phyloP scores from a whole-genome alignment of 192 early-diverging fungal species.

The Ambispora gerdemannii region DNA sequence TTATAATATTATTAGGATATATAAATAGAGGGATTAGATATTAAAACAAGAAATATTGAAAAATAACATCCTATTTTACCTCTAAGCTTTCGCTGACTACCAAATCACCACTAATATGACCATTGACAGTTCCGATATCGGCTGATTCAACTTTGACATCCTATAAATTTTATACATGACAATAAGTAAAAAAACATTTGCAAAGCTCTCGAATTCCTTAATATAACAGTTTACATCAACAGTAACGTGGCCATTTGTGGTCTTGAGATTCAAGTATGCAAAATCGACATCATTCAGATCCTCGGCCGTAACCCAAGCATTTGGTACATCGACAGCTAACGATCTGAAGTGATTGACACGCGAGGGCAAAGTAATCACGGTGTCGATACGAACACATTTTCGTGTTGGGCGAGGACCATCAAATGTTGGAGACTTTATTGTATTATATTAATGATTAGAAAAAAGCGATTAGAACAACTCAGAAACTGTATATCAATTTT shows the following conservation, averaged over 20 bases:
- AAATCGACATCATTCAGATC: conserved; percentile 17
- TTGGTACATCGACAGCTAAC: conserved; percentile 21
- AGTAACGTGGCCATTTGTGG: conserved; percentile 14
- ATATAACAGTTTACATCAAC: conserved; percentile 5
- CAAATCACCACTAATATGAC: background rate
- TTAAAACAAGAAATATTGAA: background rate
- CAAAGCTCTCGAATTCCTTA: too few species aligned
- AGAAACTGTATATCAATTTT: too few species aligned
- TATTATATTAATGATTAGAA: too few species aligned
- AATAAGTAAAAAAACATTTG: background rate
- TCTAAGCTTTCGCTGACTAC: conserved; percentile 13
- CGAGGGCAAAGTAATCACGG: conserved; percentile 21
- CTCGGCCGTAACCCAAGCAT: conserved; percentile 1
- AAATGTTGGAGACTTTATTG: conserved; percentile 28
- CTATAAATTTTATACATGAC: background rate
- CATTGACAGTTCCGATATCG: conserved; percentile 26
- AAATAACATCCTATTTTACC: background rate
- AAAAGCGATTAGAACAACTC: too few species aligned
- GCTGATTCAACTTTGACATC: background rate
- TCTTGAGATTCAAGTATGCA: conserved; percentile 28
- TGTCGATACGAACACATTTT: conserved; percentile 26
- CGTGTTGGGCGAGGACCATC: conserved; percentile 7
- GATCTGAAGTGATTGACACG: conserved; percentile 14
- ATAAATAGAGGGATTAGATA: background rate
- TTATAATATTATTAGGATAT: background rate